phyloP scores from a whole-genome alignment of 768 basidiomycete genomes.

The Mycena alexandri region DNA sequence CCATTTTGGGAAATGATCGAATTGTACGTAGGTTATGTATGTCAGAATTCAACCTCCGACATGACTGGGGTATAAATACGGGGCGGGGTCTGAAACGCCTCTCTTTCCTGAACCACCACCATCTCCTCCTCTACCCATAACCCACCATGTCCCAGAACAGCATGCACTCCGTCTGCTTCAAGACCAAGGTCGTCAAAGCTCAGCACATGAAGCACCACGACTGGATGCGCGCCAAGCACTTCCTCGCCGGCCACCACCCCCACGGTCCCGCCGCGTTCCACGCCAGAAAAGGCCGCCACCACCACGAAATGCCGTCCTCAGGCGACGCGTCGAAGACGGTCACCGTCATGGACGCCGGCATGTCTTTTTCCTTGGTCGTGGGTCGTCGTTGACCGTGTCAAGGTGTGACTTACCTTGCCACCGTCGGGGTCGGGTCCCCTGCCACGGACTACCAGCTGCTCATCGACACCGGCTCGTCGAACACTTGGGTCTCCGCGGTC shows the following conservation, averaged over 20 bases:
- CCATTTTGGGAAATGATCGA: no score
- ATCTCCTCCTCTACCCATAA: not conserved
- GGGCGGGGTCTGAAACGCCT: constrained; percentile 1
- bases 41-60: constrained; percentile 32
- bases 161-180: constrained; percentile 27
- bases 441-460: constrained; percentile 33
- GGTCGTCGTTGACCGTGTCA: not conserved
- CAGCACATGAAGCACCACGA: constrained; percentile 29
- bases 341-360: constrained; percentile 19
- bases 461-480: constrained; percentile 56
- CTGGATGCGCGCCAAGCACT: constrained; percentile 25
- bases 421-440: constrained; percentile 16
- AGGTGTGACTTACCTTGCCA: constrained; percentile 34
- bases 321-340: not conserved
- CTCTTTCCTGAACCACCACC: constrained; percentile 20
- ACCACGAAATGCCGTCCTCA: not conserved
- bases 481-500: constrained; percentile 60
- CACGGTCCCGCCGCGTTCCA: constrained; percentile 17
- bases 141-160: constrained; percentile 24
- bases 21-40: constrained; percentile 10
- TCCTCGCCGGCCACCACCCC: constrained; percentile 31
- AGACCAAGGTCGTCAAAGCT: constrained; percentile 22
- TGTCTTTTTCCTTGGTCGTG: not conserved
- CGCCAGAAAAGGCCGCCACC: not conserved
- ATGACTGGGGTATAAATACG: constrained; percentile 21